Conservation (phyloP, 805 yeast species). For the Starmerella tilneyi region DNA sequence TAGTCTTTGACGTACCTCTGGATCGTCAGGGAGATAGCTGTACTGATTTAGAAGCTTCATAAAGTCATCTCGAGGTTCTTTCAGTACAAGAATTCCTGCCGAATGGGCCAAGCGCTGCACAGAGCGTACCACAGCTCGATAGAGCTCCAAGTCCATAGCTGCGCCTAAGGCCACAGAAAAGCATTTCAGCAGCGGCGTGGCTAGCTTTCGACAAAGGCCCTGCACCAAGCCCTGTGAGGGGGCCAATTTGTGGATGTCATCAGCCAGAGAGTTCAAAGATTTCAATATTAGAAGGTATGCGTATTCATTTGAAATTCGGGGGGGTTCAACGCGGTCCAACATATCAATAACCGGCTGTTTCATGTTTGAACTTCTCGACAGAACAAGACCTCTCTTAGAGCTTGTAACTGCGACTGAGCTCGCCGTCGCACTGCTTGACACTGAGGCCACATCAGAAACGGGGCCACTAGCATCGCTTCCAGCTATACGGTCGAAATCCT, state of each 20-base stretch:
- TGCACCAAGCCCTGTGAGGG: conserved; percentile 28
- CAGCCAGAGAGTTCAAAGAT: conserved; percentile 47
- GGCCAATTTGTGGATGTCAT: conserved; percentile 45
- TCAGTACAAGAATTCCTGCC: conserved; percentile 60
- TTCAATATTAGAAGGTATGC: conserved; percentile 46
- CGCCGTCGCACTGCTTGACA: background rate
- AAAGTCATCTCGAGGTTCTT: conserved; percentile 49
- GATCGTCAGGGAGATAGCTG: conserved; percentile 19
- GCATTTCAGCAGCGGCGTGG: conserved; percentile 34
- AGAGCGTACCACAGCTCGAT: conserved; percentile 57
- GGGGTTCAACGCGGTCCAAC: conserved; percentile 73
- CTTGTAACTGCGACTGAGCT: background rate
- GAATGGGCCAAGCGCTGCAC: conserved; percentile 75
- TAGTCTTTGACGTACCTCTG: conserved; percentile 25
- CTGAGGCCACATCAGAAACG: background rate
- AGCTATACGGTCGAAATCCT: background rate
- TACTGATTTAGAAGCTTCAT: conserved; percentile 28
- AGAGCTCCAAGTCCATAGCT: conserved; percentile 58
- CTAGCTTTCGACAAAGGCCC: conserved; percentile 11
- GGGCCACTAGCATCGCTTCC: background rate
- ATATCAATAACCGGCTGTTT: conserved; percentile 43
- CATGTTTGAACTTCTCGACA: conserved; percentile 6
- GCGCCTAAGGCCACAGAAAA: conserved; percentile 50
- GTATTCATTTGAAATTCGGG: conserved; percentile 54
- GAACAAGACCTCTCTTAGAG: background rate